These are phyloP conservation scores for Periglandula ipomoeae DNA, from an alignment of 2,329 filamentous ascomycete species.

Conservation along the genomic window DNA sequence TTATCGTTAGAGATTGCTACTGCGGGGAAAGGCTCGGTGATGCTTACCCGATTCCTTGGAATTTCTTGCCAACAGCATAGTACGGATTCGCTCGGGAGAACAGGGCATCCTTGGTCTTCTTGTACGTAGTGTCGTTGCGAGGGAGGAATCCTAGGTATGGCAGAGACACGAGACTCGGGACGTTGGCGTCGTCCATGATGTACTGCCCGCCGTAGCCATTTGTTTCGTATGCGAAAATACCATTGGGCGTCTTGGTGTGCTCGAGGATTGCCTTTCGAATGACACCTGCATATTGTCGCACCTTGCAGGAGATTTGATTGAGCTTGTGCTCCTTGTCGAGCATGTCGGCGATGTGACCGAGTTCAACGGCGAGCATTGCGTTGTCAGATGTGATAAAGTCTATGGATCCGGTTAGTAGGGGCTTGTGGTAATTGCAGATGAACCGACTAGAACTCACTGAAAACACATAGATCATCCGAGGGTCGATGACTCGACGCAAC, in stretches of 20 bases:
- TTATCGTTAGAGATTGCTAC: neutral
- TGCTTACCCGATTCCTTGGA: constrained; percentile 19
- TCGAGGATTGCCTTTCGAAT: constrained; percentile 58
- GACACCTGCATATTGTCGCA: constrained; percentile 38
- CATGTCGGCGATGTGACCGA: constrained; percentile 48
- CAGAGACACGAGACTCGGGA: constrained; percentile 56
- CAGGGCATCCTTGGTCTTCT: constrained; percentile 72
- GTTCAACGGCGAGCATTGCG: constrained; percentile 36
- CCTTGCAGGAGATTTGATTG: constrained; percentile 50
- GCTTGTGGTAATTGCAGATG: neutral
- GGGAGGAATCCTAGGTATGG: constrained; percentile 55
- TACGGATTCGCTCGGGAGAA: constrained; percentile 72
- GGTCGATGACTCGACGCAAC: constrained; percentile 75
- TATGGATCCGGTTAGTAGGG: constrained; percentile 13
- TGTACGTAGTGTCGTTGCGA: constrained; percentile 55
- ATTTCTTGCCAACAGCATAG: constrained; percentile 31
- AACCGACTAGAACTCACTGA: constrained; percentile 24
- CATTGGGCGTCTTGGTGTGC: constrained; percentile 33
- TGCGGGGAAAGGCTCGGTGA: neutral
- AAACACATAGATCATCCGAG: constrained; percentile 73
- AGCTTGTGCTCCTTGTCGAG: constrained; percentile 61
- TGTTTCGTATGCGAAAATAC: constrained; percentile 70
- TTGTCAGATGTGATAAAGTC: constrained; percentile 36
- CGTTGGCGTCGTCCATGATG: constrained; percentile 65
- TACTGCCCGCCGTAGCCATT: constrained; percentile 61